Conservation (phyloP, 352 stramenopile species). For the Aphanomyces stellatus region DNA sequence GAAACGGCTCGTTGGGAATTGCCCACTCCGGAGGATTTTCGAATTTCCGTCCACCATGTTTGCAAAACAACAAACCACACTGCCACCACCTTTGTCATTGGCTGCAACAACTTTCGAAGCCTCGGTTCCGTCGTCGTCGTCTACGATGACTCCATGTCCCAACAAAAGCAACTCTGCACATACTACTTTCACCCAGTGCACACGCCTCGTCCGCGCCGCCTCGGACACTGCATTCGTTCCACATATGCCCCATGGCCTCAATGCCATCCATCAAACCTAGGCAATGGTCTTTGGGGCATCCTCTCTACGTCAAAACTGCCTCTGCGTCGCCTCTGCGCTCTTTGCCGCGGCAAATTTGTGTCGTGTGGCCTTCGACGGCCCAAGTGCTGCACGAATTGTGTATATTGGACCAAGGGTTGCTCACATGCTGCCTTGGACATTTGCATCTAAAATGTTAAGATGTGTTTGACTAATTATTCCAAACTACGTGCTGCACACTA, state of each 20-base stretch:
- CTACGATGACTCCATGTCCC: not conserved
- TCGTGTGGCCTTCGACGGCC: not conserved
- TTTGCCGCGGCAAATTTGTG: not conserved
- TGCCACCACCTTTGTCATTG: too few species aligned
- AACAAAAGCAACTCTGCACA: not conserved
- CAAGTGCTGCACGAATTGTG: not conserved
- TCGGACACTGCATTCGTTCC: not conserved
- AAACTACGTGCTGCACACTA: too few species aligned
- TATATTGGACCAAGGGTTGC: not conserved
- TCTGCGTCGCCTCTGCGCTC: not conserved
- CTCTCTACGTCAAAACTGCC: not conserved
- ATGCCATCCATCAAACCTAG: not conserved
- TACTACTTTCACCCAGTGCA: not conserved
- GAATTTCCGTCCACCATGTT: too few species aligned
- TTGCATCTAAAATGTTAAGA: too few species aligned
- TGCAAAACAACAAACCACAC: too few species aligned
- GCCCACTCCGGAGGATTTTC: too few species aligned
- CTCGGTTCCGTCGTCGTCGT: constrained; percentile 5
- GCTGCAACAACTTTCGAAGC: too few species aligned
- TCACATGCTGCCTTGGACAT: not conserved
- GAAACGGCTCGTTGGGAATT: too few species aligned
- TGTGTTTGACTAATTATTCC: too few species aligned
- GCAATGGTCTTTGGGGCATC: not conserved
- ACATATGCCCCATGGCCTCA: not conserved
- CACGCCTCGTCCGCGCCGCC: not conserved